Conservation (phyloP, 768 basidiomycete species). For the Rhizopogon salebrosus region DNA sequence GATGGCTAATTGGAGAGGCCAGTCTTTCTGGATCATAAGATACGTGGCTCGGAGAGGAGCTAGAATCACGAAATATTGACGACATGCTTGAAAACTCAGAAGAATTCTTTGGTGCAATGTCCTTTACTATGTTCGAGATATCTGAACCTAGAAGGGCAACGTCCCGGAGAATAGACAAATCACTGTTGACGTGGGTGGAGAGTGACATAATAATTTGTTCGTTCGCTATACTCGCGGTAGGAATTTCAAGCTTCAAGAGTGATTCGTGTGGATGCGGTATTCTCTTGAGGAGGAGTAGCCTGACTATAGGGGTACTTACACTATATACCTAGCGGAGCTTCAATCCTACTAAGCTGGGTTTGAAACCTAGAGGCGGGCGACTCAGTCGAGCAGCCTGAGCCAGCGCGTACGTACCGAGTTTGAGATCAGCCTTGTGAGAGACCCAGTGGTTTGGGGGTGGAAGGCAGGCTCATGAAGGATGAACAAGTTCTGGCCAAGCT, state of each 20-base stretch:
- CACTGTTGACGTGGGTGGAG: too few species aligned
- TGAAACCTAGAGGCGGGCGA: too few species aligned
- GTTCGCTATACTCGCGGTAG: neutral
- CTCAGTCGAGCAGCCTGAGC: too few species aligned
- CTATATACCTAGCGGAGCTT: too few species aligned
- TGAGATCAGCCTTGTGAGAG: neutral
- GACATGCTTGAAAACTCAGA: constrained; percentile 3
- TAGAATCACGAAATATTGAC: constrained; percentile 6
- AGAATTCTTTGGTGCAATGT: constrained; percentile 10
- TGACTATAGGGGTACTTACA: too few species aligned
- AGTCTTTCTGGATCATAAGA: constrained; percentile 5
- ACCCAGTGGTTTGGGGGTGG: neutral
- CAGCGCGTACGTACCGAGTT: neutral
- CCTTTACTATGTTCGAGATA: constrained; percentile 23
- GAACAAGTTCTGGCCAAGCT: constrained; percentile 18
- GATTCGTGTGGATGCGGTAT: neutral
- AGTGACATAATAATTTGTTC: too few species aligned
- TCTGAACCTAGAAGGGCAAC: constrained; percentile 19
- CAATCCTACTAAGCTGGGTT: too few species aligned
- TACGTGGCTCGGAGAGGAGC: constrained; percentile 1
- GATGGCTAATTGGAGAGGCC: constrained; percentile 24
- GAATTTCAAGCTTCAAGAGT: neutral
- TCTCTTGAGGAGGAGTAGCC: too few species aligned
- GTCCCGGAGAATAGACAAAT: constrained; percentile 26
- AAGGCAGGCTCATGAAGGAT: constrained; percentile 7